A percentile compares a stretch with the other conserved stretches of the same genome.
Conservation (phyloP, 371 early-diverging fungal genomes). For the Mortierella sp. region DNA sequence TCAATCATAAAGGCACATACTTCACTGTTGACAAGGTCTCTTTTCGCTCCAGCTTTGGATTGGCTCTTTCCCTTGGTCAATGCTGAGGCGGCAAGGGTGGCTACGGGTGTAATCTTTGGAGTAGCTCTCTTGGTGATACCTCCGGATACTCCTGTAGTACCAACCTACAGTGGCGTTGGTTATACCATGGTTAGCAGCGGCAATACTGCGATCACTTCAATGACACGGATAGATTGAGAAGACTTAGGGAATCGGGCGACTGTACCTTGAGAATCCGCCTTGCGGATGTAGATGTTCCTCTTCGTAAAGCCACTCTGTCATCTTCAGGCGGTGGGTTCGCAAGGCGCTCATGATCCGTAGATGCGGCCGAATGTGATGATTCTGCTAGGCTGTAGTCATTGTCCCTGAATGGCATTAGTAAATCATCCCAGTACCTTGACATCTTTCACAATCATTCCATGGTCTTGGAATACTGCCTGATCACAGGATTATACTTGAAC, state of each 20-base stretch:
- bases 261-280: constrained; percentile 13
- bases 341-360: constrained; percentile 3
- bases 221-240: no score
- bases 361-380: neutral
- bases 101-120: constrained; percentile 10
- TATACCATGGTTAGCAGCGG: no score
- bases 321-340: constrained; percentile 3
- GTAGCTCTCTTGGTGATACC: constrained; percentile 28
- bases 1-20: neutral
- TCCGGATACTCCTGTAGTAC: constrained; percentile 17
- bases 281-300: constrained; percentile 20
- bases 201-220: no score
- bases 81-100: constrained; percentile 1
- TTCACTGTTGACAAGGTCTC: constrained; percentile 1
- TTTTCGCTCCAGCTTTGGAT: neutral
- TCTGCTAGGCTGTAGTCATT: no score
- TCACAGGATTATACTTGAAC: no score
- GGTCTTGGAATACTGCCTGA: no score
- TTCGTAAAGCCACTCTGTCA: constrained; percentile 25
- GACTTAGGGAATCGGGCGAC: no score
- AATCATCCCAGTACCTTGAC: no score
- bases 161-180: constrained; percentile 21
- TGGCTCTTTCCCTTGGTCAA: neutral
- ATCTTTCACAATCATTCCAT: no score
- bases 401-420: no score